Evolutionary conservation across 768 basidiomycete species (phyloP).

Genomic region (Tylopilus felleus): DNA sequence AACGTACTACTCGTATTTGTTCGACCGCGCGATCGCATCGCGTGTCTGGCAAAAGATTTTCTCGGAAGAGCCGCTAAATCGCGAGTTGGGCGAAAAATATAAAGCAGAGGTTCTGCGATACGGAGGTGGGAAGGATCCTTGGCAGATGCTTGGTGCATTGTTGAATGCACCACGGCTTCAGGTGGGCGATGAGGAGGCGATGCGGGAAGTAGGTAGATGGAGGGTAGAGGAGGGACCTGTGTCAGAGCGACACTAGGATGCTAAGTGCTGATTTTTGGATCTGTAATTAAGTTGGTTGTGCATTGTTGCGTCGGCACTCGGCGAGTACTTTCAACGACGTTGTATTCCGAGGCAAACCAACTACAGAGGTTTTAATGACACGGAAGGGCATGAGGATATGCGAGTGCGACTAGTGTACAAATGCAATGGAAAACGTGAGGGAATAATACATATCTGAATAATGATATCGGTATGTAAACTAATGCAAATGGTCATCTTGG

Average conservation of each 20-base stretch:
- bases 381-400: not conserved
- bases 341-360: slow-evolving; percentile 4
- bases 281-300: not conserved
- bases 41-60: slow-evolving; percentile 86
- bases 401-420: not conserved
- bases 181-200: slow-evolving; percentile 73
- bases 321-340: not conserved
- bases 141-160: slow-evolving; percentile 82
- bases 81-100: slow-evolving; percentile 77
- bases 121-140: slow-evolving; percentile 91
- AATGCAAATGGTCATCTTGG: slow-evolving; percentile 6
- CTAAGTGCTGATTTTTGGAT: not conserved
- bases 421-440: not conserved
- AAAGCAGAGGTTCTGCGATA: slow-evolving; percentile 70
- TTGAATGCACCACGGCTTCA: slow-evolving; percentile 63
- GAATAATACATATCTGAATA: slow-evolving; percentile 20
- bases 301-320: not conserved
- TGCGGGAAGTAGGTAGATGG: slow-evolving; percentile 91
- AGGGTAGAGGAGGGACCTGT: slow-evolving; percentile 71
- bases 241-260: slow-evolving; percentile 53
- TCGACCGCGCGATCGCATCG: slow-evolving; percentile 93
- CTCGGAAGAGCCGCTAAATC: slow-evolving; percentile 56
- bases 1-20: slow-evolving; percentile 96
- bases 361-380: not conserved
- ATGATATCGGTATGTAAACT: slow-evolving; percentile 11